Base-by-base conservation (phyloP, 805 yeast genomes). In the Brettanomyces anomalus region DNA sequence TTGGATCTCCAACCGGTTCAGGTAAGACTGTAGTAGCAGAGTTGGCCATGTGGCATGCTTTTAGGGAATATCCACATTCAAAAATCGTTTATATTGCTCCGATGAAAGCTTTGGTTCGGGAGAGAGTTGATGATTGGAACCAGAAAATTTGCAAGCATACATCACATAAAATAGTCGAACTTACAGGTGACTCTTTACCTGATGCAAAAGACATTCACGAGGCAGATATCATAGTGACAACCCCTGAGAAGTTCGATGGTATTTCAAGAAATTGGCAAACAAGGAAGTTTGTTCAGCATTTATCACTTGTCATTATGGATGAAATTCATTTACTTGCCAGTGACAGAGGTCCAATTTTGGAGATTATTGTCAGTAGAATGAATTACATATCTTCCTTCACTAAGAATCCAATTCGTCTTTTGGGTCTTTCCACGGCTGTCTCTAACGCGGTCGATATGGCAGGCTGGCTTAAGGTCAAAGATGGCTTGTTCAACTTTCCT, bases 1-100 rank as follows among this genome's bases (percentile, higher is more conserved):
- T 93, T 37, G 99, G 99, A 8, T 88, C 97, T 0, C 99, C 99
- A 3, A 93, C 98, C 2, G 98, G 98, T 19, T 90, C 97, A 0
- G 99, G 99, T 51, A 93, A 93, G 61, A 93, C 98, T 0, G 83
- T 93, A 30, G 97, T 94, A 24, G 96, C 97, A 0, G 99, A 93
- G 57, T 64, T 93, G 43, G 97, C 97, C 0, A 85, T 93, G 14
- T 93, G 97, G 97, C 90, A 88, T 58, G 97, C 98, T 0, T 84
- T 90, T 59, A 76, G 73, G 37, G 82, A 84, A 38, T 79, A 72
- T 45, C 96, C 97, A 0, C 77, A 80, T 10, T 77, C 86, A 2
- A 88, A 88, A 51, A 72, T 85, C 20, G 90, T 85, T 6, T 85
- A 85, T 56, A 83, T 85, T 64, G 94, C 94, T 0, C 94, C 94